Base-by-base conservation (phyloP, 2,329 filamentous ascomycete species). In the Delphinella strobiligena region DNA sequence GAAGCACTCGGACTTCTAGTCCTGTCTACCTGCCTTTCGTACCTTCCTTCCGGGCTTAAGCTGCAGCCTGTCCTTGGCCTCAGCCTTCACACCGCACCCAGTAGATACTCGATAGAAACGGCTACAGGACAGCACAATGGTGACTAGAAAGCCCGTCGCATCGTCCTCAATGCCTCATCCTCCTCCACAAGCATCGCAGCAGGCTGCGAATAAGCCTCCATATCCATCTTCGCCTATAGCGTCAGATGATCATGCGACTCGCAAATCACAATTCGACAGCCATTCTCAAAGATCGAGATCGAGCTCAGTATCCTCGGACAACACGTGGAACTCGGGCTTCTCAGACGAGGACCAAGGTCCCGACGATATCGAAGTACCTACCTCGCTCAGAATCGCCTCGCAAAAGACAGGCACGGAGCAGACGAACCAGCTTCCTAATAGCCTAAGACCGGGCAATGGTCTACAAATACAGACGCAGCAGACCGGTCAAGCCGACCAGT, bases 201-300 rank as follows among this genome's bases (percentile, higher is more conserved):
- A 59, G 41, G 54, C 61, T 4, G 41, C 46, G 11, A 47, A 60
- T 46, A 60, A 61, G 15, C 63, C 62, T 17, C 66, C 66, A 2
- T 68, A 69, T 40, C 66, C 66, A 11, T 59, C 58, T 2, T 60
- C 61, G 0, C 63, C 66, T 2, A 54, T 54, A 54, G 19, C 50
- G 48, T 10, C 54, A 51, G 19, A 41, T 45, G 31, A n/a, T n/a
- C n/a, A n/a, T n/a, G n/a, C n/a, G n/a, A n/a, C n/a, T n/a, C n/a
- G n/a, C n/a, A n/a, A n/a, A n/a, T n/a, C n/a, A n/a, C n/a, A n/a
- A n/a, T n/a, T n/a, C n/a, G n/a, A n/a, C n/a, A n/a, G n/a, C n/a
- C n/a, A n/a, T n/a, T n/a, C n/a, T n/a, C n/a, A n/a, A n/a, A n/a
- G n/a, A n/a, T n/a, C n/a, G n/a, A n/a, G n/a, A 27, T 12, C 7